Evolutionary conservation across 805 yeast genomes (phyloP), one percentile per base, ranked within the genome.

Genomic region (Metschnikowia kofuensis): DNA sequence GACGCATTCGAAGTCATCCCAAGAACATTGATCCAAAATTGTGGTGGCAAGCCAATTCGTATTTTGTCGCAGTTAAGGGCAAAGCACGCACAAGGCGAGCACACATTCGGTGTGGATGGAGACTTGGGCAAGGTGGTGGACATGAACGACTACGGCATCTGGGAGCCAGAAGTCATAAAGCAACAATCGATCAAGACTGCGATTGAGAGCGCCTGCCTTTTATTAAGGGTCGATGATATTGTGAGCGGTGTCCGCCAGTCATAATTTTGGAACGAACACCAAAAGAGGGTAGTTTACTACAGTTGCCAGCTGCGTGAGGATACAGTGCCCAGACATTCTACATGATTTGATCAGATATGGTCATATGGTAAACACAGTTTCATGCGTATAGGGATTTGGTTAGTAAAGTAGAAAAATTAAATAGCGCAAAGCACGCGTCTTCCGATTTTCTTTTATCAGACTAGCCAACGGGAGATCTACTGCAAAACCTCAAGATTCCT

Each of bases 91-190:
- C 84, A 86, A 62, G 98, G 97, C 43, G 77, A 79, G 38, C 76
- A 76, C 64, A 87, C 96, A 0, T 87, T 76, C 69, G 99, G 99
- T 64, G 83, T 94, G 51, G 96, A 94, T 66, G 99, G 99, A 57
- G 96, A 92, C 57, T 75, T 78, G 50, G 99, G 99, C 57, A 89
- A 87, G 70, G 80, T 94, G 50, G 97, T 88, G 28, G 97, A 94
- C 66, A 94, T 94, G 99, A 82, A 86, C 56, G 85, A 82, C 29
- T 92, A 90, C 68, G 99, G 99, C 29, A 86, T 94, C 56, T 94
- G 99, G 99, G 99, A 94, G 74, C 99, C 99, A 15, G 97, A 92
- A 74, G 97, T 89, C 43, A 89, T 94, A 70, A 94, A 94, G 73
- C 95, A 88, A 66, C 99, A 94, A 75, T 85, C 95, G 56, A 85